Evolutionary conservation across 768 basidiomycete genomes (phyloP).

Genomic region (Cystobasidiopsis lactophilus): DNA sequence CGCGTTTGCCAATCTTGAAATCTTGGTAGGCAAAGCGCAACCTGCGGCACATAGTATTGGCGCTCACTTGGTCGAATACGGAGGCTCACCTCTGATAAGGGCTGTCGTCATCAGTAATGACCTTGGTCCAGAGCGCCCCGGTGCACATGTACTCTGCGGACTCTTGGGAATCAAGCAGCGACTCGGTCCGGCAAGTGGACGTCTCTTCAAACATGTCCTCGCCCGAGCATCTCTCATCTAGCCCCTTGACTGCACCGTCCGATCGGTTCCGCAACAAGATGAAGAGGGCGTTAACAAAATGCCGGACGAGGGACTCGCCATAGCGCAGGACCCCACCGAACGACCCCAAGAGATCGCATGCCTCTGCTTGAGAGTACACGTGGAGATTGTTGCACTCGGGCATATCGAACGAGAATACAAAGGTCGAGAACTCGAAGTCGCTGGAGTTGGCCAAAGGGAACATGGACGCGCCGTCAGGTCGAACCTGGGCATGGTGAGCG

Average conservation of each 20-base stretch:
- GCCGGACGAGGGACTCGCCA: constrained; percentile 5
- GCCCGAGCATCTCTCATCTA: background rate
- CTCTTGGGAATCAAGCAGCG: background rate
- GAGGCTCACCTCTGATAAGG: background rate
- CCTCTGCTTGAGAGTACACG: background rate
- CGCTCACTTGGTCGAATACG: background rate
- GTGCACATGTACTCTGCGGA: background rate
- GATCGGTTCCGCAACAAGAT: background rate
- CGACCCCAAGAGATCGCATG: constrained; percentile 4
- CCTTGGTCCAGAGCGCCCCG: background rate
- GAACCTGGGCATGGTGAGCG: too few relatives aligned
- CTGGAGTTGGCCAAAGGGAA: too few relatives aligned
- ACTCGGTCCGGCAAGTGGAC: background rate
- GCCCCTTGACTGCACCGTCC: constrained; percentile 1
- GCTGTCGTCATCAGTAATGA: background rate
- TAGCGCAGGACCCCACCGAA: constrained; percentile 1
- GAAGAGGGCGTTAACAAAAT: constrained; percentile 1
- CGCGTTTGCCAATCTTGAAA: background rate
- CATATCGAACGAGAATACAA: constrained; percentile 5
- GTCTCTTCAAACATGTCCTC: constrained; percentile 6
- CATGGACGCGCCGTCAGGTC: too few relatives aligned
- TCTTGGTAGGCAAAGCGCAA: background rate
- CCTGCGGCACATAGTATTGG: background rate
- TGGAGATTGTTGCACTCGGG: background rate
- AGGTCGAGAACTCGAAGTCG: too few relatives aligned